phyloP scores from a whole-genome alignment of 1,139 yeast genomes.

The Hanseniaspora gamundiae region DNA sequence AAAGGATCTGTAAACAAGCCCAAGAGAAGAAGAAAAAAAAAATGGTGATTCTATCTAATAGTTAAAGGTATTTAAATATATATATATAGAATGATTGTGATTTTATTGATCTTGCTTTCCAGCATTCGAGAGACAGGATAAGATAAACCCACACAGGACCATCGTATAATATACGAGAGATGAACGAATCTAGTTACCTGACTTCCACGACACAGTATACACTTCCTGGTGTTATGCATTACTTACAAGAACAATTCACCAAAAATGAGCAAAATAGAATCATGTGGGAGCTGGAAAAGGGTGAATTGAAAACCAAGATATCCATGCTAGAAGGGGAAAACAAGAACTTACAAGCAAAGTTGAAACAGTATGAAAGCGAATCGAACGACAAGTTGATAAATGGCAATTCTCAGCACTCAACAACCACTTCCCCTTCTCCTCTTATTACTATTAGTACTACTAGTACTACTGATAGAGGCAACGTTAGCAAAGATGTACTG shows the following conservation, averaged over 20 bases:
- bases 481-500: not conserved
- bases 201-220: not conserved
- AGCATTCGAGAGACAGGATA: no score
- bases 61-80: no score
- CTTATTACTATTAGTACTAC: slow-evolving; percentile 4
- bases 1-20: no score
- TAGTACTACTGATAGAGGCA: not conserved
- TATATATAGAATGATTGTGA: no score
- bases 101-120: no score
- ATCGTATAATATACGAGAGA: no score
- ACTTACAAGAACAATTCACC: slow-evolving; percentile 45
- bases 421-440: no score
- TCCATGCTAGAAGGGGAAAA: slow-evolving; percentile 58
- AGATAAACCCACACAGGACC: no score
- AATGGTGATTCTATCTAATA: no score
- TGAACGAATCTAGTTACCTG: not conserved
- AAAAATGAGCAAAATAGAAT: slow-evolving; percentile 43
- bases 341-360: slow-evolving; percentile 30
- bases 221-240: slow-evolving; percentile 34
- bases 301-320: slow-evolving; percentile 42
- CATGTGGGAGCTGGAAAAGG: slow-evolving; percentile 48
- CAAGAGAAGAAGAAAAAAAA: no score
- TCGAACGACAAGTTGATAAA: not conserved
- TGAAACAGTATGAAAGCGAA: not conserved
- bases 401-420: not conserved